Base-by-base conservation (phyloP, 192 early-diverging fungal species). In the Paraglomus occultum region DNA sequence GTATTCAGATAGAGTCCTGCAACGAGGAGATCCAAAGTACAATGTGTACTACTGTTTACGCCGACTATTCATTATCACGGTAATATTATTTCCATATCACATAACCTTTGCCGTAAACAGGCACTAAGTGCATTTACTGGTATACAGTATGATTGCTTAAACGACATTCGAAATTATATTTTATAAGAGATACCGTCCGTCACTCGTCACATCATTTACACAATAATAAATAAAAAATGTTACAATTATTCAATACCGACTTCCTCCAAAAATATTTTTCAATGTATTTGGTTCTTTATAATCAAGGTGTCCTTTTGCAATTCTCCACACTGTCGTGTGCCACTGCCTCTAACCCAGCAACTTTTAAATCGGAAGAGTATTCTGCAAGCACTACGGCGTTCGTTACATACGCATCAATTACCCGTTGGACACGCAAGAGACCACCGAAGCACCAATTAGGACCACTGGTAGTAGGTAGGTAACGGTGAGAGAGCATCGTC, bases 371-470 rank as follows among this genome's bases (percentile, higher is more conserved):
- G 22, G 83, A 51, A 0, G 85, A 79, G 83, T 11, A 86, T 46
- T 42, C 71, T 1, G 76, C 83, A 15, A 85, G 71, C 0, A 87
- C 83, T 43, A 80, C 76, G 52, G 84, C 85, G 40, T 82, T 79
- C 4, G 79, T 72, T 31, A 83, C 80, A 57, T 80, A 87, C 5
- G 79, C 79, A 67, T 87, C 84, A 10, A 87, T 45, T 45, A 87
- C 80, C 15, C 81, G 67, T 80, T 8, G 77, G 74, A 0, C 70
- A 54, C 2, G 69, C 80, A 2, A 68, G 65, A 8, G 73, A 52
- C 85, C 85, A 87, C 76, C 8, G 85, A 83, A 10, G 83, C 81
- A 10, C 83, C 85, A 63, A 87, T 58, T 17, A 87, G 46, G 6
- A 87, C 76, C 38, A 84, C 85, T 51, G 5, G 54, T 51, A 54